Conservation (phyloP, 495 filamentous ascomycete genomes). For the Rhypophila decipiens region DNA sequence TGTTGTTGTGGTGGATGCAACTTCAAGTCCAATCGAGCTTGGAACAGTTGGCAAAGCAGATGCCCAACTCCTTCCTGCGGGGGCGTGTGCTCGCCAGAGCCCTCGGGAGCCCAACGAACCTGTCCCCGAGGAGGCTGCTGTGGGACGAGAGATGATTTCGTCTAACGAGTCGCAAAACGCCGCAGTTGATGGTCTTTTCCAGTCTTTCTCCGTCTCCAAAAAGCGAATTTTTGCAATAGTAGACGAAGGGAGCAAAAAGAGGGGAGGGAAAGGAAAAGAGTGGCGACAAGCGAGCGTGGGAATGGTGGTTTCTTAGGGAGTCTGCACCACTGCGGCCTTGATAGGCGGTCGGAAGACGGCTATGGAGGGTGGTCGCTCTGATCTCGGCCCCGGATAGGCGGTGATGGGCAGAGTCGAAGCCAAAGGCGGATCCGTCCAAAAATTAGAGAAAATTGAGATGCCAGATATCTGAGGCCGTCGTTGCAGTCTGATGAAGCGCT, state of each 20-base stretch:
- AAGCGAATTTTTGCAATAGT: neutral
- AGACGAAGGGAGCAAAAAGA: constrained; percentile 1
- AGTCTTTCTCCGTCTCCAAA: constrained; percentile 2
- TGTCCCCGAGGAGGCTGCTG: neutral
- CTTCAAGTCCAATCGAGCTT: neutral
- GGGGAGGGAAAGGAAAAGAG: constrained; percentile 11
- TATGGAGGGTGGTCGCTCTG: constrained; percentile 10
- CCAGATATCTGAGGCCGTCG: constrained; percentile 6
- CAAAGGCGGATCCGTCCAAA: neutral
- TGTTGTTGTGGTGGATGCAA: neutral
- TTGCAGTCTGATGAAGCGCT: constrained; percentile 17
- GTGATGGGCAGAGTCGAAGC: constrained; percentile 10
- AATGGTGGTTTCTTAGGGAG: constrained; percentile 25
- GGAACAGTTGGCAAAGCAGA: neutral
- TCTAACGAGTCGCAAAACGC: neutral
- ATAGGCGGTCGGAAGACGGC: neutral
- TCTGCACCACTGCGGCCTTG: constrained; percentile 11
- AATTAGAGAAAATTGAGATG: neutral
- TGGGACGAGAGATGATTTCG: no score
- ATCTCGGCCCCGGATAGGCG: constrained; percentile 16
- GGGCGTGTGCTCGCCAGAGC: neutral
- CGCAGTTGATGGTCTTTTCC: constrained; percentile 9
- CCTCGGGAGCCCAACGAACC: neutral
- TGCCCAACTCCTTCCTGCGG: neutral
- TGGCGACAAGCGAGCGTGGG: neutral